Evolutionary conservation across 1,284 basidiomycete species (phyloP), one percentile per base, ranked within the genome.

Genomic region (Salmacisia buchloeana): DNA sequence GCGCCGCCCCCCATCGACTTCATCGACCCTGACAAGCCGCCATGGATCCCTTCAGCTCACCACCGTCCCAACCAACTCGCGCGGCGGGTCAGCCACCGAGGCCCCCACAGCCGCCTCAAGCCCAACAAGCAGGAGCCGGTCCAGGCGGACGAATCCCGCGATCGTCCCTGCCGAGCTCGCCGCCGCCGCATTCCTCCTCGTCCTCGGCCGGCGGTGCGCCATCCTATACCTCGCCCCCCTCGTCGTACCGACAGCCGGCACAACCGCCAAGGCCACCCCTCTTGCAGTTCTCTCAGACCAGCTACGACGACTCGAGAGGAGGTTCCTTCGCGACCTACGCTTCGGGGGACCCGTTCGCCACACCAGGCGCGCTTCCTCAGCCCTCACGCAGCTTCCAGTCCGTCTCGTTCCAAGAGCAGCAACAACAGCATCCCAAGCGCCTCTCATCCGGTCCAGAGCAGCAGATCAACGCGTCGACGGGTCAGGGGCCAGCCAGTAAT

Each of bases 21-120:
- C n/a, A n/a, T n/a, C n/a, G n/a, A n/a, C n/a, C n/a, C n/a, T 21
- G 23, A n/a, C 39, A 43, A 21, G 18, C 12, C 45, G 27, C 18
- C n/a, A 49, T 49, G 45, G 45, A 49, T 27, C 45, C 45, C 45
- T 49, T 49, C 23, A 25, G 45, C 21, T 49, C 45, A n/a, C 45
- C 45, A 27, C 45, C 45, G 13, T 49, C 45, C 13, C 25, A 49
- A 12, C 45, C 45, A 27, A 25, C 45, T 5, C n/a, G n/a, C n/a
- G n/a, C 9, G 45, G 45, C 45, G 13, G 39, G 23, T n/a, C 39
- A 43, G 45, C 45, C n/a, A 49, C 18, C 23, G 6, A n/a, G 45
- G 45, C 45, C 45, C 23, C 45, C 45, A 25, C 45, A 49, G 25
- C 45, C 45, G 5, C 45, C 45, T 21, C 45, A 49, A 25, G 13